These are phyloP conservation scores for Penicillium coffeae DNA, from an alignment of 495 filamentous ascomycete species.

Conservation along the genomic window DNA sequence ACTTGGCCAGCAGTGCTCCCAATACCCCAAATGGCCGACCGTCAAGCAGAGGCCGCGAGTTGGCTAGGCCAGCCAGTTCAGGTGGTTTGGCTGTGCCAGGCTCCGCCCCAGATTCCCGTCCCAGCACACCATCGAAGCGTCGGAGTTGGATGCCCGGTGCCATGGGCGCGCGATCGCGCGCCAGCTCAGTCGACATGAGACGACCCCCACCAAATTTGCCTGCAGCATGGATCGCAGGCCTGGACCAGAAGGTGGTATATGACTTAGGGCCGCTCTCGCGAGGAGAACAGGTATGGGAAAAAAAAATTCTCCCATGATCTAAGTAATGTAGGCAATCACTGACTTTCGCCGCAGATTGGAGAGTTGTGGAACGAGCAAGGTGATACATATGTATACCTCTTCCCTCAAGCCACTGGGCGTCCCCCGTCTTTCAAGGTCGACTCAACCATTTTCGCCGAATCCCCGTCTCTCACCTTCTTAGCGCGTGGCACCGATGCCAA, in stretches of 20 bases:
- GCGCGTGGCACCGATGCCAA: slow-evolving; percentile 58
- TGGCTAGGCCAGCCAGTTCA: slow-evolving; percentile 36
- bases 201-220: slow-evolving; percentile 16
- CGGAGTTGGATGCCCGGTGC: slow-evolving; percentile 54
- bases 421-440: slow-evolving; percentile 76
- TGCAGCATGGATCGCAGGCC: slow-evolving; percentile 61
- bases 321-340: too few relatives aligned
- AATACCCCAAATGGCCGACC: slow-evolving; percentile 33
- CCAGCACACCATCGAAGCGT: slow-evolving; percentile 42
- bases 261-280: slow-evolving; percentile 53
- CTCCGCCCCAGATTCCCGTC: slow-evolving; percentile 34
- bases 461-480: slow-evolving; percentile 62
- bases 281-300: slow-evolving; percentile 55
- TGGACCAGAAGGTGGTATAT: slow-evolving; percentile 57
- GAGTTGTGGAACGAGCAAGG: slow-evolving; percentile 88
- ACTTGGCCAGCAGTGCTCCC: slow-evolving; percentile 33
- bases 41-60: slow-evolving; percentile 39
- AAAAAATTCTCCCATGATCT: too few relatives aligned
- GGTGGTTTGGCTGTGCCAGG: slow-evolving; percentile 37
- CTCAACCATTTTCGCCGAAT: slow-evolving; percentile 67
- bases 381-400: slow-evolving; percentile 81
- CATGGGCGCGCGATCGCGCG: slow-evolving; percentile 41
- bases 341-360: slow-evolving; percentile 52
- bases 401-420: slow-evolving; percentile 59
- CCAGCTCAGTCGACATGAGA: slow-evolving; percentile 33